Conservation (phyloP, 108 stramenopile genomes). For the Epipyxis sp. region DNA sequence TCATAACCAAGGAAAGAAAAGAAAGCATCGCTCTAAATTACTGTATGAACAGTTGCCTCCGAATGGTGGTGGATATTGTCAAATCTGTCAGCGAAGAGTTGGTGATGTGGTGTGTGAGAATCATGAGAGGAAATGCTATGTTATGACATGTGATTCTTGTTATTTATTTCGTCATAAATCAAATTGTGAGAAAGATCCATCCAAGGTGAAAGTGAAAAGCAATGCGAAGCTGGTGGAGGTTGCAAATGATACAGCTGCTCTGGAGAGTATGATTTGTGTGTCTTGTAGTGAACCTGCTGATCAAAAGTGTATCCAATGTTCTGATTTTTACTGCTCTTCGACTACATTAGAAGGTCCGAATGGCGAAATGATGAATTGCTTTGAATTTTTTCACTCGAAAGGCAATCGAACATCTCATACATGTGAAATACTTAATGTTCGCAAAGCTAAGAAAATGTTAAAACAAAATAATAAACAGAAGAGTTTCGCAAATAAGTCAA, state of each 20-base stretch:
- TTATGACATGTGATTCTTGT: conserved; percentile 1
- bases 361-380: too few relatives aligned
- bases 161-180: neutral
- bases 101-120: too few relatives aligned
- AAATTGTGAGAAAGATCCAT: too few relatives aligned
- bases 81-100: neutral
- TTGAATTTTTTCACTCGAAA: conserved; percentile 39
- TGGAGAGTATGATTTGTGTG: too few relatives aligned
- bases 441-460: too few relatives aligned
- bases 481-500: too few relatives aligned
- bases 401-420: conserved; percentile 47
- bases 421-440: neutral
- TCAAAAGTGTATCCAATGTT: conserved; percentile 46
- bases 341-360: conserved; percentile 45
- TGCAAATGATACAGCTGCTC: too few relatives aligned
- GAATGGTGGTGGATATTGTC: neutral
- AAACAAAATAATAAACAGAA: too few relatives aligned
- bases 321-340: conserved; percentile 46
- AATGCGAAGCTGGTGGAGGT: too few relatives aligned
- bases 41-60: neutral
- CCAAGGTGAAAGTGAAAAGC: too few relatives aligned
- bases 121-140: neutral
- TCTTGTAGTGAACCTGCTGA: conserved; percentile 23
- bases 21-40: neutral
- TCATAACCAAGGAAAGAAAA: conserved; percentile 21